Conservation (phyloP, 768 basidiomycete genomes). For the Heimioporus sp. region DNA sequence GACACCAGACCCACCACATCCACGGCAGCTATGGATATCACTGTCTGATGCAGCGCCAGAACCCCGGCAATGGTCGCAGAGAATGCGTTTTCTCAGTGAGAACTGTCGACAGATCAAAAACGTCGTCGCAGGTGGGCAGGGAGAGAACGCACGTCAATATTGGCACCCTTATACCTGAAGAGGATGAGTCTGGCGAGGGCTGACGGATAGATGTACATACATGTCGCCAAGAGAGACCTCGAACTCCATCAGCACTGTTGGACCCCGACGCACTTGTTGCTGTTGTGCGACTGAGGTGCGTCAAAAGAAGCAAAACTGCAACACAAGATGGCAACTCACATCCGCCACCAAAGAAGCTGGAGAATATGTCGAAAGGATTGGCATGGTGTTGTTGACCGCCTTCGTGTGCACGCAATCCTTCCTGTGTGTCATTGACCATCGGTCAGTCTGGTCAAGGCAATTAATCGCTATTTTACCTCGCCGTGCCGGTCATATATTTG, state of each 20-base stretch:
- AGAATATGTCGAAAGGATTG: constrained; percentile 95
- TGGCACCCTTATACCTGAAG: constrained; percentile 76
- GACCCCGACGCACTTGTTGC: constrained; percentile 74
- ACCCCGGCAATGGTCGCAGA: constrained; percentile 97
- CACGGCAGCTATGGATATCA: constrained; percentile 84
- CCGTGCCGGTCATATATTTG: constrained; percentile 93
- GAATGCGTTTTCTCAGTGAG: constrained; percentile 84
- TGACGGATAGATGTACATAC: constrained; percentile 36
- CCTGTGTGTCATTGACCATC: constrained; percentile 40
- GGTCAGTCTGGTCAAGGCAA: constrained; percentile 5
- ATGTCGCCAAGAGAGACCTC: constrained; percentile 88
- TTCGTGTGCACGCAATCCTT: constrained; percentile 90
- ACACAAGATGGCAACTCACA: constrained; percentile 42
- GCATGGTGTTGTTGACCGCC: constrained; percentile 71
- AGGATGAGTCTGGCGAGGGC: constrained; percentile 5
- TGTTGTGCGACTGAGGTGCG: constrained; percentile 21
- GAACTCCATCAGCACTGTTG: constrained; percentile 74
- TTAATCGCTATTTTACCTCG: constrained; percentile 48
- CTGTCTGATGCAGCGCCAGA: constrained; percentile 88
- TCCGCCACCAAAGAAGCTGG: constrained; percentile 86
- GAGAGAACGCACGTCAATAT: constrained; percentile 64
- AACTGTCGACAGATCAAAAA: constrained; percentile 54
- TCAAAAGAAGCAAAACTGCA: neutral
- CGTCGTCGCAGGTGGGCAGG: neutral
- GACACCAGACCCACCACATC: constrained; percentile 83